These are phyloP conservation scores for Vanderwaltozyma verrucispora DNA, from an alignment of 805 yeast genomes.

Conservation along the genomic window DNA sequence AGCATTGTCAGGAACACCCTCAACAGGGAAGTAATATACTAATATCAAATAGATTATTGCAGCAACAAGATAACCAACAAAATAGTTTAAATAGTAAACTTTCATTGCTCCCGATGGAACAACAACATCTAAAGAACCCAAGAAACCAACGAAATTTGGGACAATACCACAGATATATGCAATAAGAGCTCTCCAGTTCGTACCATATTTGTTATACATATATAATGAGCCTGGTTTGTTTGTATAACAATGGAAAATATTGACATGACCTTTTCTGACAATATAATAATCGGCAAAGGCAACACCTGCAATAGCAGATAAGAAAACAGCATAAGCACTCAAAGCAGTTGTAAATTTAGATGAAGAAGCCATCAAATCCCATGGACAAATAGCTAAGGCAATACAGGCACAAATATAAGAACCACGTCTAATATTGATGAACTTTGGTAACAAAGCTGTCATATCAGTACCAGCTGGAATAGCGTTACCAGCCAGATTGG, in stretches of 20 bases:
- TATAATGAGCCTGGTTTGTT: slow-evolving; percentile 39
- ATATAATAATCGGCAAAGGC: slow-evolving; percentile 57
- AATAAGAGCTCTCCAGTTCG: slow-evolving; percentile 75
- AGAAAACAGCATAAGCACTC: slow-evolving; percentile 72
- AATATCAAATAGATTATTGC: slow-evolving; percentile 44
- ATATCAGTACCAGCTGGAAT: slow-evolving; percentile 65
- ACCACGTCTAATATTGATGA: slow-evolving; percentile 68
- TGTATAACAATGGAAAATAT: slow-evolving; percentile 53
- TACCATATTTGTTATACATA: slow-evolving; percentile 50
- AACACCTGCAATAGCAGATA: slow-evolving; percentile 76
- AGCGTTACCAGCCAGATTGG: slow-evolving; percentile 65
- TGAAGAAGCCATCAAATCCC: slow-evolving; percentile 65
- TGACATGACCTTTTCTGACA: slow-evolving; percentile 63
- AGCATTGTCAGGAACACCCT: slow-evolving; percentile 34
- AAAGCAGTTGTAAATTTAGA: slow-evolving; percentile 70
- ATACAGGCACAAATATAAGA: slow-evolving; percentile 65
- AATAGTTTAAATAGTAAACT: slow-evolving; percentile 64
- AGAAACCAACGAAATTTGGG: slow-evolving; percentile 82
- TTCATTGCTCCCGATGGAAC: slow-evolving; percentile 74
- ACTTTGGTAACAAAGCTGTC: slow-evolving; percentile 54
- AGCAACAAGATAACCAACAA: slow-evolving; percentile 61
- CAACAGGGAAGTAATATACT: slow-evolving; percentile 43
- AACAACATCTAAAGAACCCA: slow-evolving; percentile 66
- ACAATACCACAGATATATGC: slow-evolving; percentile 74
- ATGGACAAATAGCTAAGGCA: slow-evolving; percentile 68